Evolutionary conservation across 495 filamentous ascomycete genomes (phyloP).

Genomic region (Aspergillus carlsbadensis): DNA sequence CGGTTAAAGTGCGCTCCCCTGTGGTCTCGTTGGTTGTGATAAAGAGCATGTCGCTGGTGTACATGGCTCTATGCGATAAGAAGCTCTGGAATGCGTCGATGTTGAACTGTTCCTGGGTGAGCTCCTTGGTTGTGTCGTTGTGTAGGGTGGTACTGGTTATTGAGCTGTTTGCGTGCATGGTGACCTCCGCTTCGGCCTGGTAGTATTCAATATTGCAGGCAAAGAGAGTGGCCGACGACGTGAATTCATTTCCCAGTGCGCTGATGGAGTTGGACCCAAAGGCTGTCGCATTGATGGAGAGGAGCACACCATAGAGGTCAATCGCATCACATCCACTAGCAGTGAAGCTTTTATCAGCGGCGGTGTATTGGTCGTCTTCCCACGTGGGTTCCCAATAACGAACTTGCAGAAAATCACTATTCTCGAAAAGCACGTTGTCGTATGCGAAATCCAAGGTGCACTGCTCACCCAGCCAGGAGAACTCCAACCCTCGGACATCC

Average conservation of each 20-base stretch:
- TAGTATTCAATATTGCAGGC: constrained; percentile 38
- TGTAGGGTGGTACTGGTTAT: constrained; percentile 29
- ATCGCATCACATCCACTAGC: constrained; percentile 32
- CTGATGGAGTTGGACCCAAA: constrained; percentile 3
- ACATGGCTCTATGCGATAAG: constrained; percentile 34
- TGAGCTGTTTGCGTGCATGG: constrained; percentile 45
- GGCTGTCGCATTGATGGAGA: constrained; percentile 33
- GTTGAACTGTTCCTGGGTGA: constrained; percentile 32
- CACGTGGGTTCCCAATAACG: constrained; percentile 42
- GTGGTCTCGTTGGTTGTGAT: constrained; percentile 32
- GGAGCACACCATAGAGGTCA: constrained; percentile 40
- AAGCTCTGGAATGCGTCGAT: constrained; percentile 37
- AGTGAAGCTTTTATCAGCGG: constrained; percentile 25
- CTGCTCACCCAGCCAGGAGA: constrained; percentile 20
- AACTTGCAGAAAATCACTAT: constrained; percentile 37
- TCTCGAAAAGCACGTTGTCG: constrained; percentile 30
- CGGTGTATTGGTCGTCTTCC: constrained; percentile 11
- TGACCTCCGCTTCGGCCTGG: constrained; percentile 30
- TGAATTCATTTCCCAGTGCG: constrained; percentile 16
- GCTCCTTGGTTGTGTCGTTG: constrained; percentile 15
- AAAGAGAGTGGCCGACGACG: constrained; percentile 32
- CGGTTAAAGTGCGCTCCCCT: constrained; percentile 30
- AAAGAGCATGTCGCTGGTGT: constrained; percentile 42
- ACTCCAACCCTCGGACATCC: constrained; percentile 29
- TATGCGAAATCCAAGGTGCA: constrained; percentile 38